Evolutionary conservation across 1,284 basidiomycete genomes (phyloP).

Genomic region (Meripilus lineatus): DNA sequence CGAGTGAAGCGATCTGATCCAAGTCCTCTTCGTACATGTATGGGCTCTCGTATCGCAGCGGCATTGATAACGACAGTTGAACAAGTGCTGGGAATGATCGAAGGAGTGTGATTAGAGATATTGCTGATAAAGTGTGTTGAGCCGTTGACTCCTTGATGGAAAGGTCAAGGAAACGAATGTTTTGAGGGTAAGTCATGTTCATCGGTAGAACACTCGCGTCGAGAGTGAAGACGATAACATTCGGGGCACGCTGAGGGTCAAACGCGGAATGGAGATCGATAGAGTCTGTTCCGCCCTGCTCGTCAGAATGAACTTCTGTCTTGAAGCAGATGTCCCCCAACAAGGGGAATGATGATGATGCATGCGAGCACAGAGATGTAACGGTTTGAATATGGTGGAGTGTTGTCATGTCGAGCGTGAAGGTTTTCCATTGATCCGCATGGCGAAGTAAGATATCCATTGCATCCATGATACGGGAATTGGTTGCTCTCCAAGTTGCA

Average conservation of each 20-base stretch:
- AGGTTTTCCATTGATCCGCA: slow-evolving; percentile 39
- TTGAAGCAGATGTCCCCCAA: slow-evolving; percentile 19
- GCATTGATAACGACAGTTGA: slow-evolving; percentile 37
- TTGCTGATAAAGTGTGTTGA: slow-evolving; percentile 25
- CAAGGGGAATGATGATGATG: slow-evolving; percentile 9
- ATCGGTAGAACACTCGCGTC: slow-evolving; percentile 32
- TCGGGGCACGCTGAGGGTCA: slow-evolving; percentile 26
- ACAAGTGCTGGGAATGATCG: slow-evolving; percentile 27
- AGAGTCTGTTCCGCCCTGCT: slow-evolving; percentile 8
- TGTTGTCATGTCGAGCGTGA: slow-evolving; percentile 36
- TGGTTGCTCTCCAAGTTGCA: slow-evolving; percentile 22
- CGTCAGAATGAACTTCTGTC: slow-evolving; percentile 18
- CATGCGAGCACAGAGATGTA: slow-evolving; percentile 28
- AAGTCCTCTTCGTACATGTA: slow-evolving; percentile 29
- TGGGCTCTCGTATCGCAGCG: slow-evolving; percentile 28
- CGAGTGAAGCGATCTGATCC: slow-evolving; percentile 29
- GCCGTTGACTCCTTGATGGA: slow-evolving; percentile 20
- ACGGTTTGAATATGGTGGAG: slow-evolving; percentile 36
- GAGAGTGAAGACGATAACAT: slow-evolving; percentile 29
- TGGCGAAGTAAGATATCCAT: slow-evolving; percentile 38
- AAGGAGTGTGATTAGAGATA: slow-evolving; percentile 21
- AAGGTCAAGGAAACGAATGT: slow-evolving; percentile 34
- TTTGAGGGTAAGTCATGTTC: slow-evolving; percentile 29
- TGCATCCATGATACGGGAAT: slow-evolving; percentile 22
- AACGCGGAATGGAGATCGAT: slow-evolving; percentile 27